A percentile compares a stretch with the other conserved stretches of the same genome.
These are phyloP conservation scores for Aspergillus unguis DNA, from an alignment of 2,329 filamentous ascomycete genomes.

Conservation along the genomic window DNA sequence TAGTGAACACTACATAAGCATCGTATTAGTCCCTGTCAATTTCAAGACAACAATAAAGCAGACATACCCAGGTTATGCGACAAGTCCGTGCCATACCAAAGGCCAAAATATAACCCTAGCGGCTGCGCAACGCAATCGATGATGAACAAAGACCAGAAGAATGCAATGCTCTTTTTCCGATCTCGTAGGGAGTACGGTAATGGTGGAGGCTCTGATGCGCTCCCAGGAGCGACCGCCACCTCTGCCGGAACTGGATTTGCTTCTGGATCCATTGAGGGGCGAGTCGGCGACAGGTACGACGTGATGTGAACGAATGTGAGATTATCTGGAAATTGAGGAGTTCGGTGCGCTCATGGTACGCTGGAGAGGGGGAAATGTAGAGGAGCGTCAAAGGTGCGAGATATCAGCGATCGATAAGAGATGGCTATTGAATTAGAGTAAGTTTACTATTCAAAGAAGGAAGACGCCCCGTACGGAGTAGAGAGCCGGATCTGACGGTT, in stretches of 20 bases:
- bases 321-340: slow-evolving; percentile 6
- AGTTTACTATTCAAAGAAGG: background rate
- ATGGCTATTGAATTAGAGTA: too few species aligned
- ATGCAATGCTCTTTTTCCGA: slow-evolving; percentile 54
- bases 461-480: background rate
- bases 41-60: background rate
- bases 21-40: background rate
- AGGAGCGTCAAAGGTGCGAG: background rate
- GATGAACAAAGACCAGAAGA: slow-evolving; percentile 60
- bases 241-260: slow-evolving; percentile 17
- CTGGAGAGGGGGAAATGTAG: background rate
- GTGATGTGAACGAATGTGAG: slow-evolving; percentile 13
- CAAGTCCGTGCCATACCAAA: slow-evolving; percentile 57
- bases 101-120: slow-evolving; percentile 57
- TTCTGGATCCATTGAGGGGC: slow-evolving; percentile 35
- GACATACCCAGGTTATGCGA: slow-evolving; percentile 41
- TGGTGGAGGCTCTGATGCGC: slow-evolving; percentile 41
- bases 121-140: slow-evolving; percentile 59
- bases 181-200: slow-evolving; percentile 56
- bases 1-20: slow-evolving; percentile 37
- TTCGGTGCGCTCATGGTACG: slow-evolving; percentile 2
- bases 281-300: background rate
- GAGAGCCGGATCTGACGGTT: background rate
- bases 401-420: too few species aligned
- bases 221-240: slow-evolving; percentile 16